These are phyloP conservation scores for Dactylellina drechsleri DNA, from an alignment of 2,329 filamentous ascomycete species.

Conservation along the genomic window DNA sequence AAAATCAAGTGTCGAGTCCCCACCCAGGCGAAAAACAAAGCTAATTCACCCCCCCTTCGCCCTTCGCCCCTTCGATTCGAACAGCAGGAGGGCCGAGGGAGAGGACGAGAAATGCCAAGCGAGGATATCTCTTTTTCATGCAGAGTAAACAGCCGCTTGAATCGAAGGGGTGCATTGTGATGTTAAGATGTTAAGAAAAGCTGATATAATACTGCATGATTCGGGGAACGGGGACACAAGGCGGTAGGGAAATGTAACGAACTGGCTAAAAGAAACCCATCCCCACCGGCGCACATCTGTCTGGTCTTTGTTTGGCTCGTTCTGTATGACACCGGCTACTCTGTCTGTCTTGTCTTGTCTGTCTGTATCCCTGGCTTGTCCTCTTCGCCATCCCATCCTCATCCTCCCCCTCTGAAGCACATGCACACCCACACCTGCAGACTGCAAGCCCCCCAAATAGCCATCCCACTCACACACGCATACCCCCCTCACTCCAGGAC, in stretches of 20 bases:
- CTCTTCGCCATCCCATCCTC: slow-evolving; percentile 37
- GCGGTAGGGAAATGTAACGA: slow-evolving; percentile 46
- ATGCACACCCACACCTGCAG: slow-evolving; percentile 25
- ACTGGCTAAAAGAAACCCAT: slow-evolving; percentile 37
- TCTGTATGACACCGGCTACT: not conserved
- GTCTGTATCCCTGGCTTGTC: no score
- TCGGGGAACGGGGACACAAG: slow-evolving; percentile 52
- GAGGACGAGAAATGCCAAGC: slow-evolving; percentile 1
- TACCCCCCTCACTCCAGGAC: slow-evolving; percentile 30
- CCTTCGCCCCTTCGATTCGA: no score
- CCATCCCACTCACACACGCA: not conserved
- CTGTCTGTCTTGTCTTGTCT: no score
- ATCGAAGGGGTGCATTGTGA: slow-evolving; percentile 21
- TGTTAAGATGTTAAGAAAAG: slow-evolving; percentile 41
- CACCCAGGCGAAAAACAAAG: no score
- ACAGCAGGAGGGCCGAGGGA: not conserved
- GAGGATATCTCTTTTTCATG: slow-evolving; percentile 26
- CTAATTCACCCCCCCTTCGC: no score
- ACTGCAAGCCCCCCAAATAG: not conserved
- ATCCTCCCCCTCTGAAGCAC: slow-evolving; percentile 9
- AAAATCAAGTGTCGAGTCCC: not conserved
- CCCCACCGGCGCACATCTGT: slow-evolving; percentile 30
- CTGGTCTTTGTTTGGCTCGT: slow-evolving; percentile 9
- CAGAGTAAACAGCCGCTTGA: slow-evolving; percentile 51
- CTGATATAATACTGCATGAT: slow-evolving; percentile 53